These are phyloP conservation scores for Pythium apleroticum DNA, from an alignment of 352 stramenopile genomes.

Conservation along the genomic window DNA sequence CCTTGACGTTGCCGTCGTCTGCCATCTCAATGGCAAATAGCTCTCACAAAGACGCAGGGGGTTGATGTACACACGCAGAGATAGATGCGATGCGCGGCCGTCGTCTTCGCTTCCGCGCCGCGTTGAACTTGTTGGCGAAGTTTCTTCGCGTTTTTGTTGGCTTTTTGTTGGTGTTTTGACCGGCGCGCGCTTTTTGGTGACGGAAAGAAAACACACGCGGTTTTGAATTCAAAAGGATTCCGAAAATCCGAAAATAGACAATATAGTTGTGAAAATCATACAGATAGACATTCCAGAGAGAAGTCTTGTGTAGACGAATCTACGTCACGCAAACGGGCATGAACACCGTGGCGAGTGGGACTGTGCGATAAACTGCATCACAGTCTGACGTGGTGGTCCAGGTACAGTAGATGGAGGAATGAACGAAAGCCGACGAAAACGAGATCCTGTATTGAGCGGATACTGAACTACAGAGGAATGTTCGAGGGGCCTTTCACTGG, in stretches of 20 bases:
- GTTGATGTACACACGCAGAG: not conserved
- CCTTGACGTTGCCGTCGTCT: conserved; percentile 75
- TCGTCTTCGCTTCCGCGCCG: not conserved
- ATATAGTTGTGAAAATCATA: not conserved
- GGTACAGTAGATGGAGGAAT: too few relatives aligned
- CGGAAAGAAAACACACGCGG: not conserved
- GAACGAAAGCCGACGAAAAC: not conserved
- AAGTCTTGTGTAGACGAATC: not conserved
- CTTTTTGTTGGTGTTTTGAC: not conserved
- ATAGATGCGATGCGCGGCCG: not conserved
- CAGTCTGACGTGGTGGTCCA: too few relatives aligned
- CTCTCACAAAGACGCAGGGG: not conserved
- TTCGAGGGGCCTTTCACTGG: not conserved
- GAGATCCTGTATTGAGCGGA: not conserved
- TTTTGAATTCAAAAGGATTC: not conserved
- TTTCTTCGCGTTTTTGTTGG: not conserved
- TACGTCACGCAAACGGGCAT: not conserved
- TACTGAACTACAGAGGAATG: not conserved
- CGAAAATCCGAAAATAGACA: not conserved
- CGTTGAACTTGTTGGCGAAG: not conserved
- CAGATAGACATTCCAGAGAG: not conserved
- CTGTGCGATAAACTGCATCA: too few relatives aligned
- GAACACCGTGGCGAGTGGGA: not conserved
- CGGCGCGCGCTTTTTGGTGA: not conserved
- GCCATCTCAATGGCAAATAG: conserved; percentile 21